Percentiles rank a stretch among this genome's conserved stretches.
These are phyloP conservation scores for Aureobasidium pullulans DNA, from an alignment of 2,329 filamentous ascomycete species.

Conservation along the genomic window DNA sequence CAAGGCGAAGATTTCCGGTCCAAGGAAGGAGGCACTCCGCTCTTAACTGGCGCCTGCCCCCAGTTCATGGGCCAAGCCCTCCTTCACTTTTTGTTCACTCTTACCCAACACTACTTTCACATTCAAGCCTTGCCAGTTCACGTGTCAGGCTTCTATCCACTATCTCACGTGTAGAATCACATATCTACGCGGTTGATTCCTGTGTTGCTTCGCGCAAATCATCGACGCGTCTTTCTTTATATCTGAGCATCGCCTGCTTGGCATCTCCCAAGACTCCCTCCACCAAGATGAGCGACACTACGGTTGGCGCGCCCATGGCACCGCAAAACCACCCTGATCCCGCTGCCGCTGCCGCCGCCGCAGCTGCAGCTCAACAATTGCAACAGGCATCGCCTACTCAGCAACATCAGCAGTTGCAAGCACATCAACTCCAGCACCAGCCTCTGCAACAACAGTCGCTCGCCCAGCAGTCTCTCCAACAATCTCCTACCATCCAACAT, in stretches of 20 bases:
- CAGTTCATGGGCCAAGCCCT: background rate
- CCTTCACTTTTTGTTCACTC: background rate
- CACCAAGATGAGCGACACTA: background rate
- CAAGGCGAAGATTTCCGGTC: no score
- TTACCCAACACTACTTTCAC: background rate
- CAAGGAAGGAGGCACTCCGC: no score
- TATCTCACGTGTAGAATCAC: background rate
- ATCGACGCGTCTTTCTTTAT: background rate
- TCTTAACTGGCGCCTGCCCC: background rate
- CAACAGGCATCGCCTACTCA: slow-evolving; percentile 4
- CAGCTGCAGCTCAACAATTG: slow-evolving; percentile 9
- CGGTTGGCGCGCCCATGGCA: background rate
- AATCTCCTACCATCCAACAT: slow-evolving; percentile 12
- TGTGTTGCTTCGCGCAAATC: background rate
- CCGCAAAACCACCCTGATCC: slow-evolving; percentile 5
- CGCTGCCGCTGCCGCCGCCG: slow-evolving; percentile 4
- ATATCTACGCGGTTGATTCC: background rate
- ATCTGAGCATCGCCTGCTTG: background rate
- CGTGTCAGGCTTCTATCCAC: background rate
- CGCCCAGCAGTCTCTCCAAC: slow-evolving; percentile 3
- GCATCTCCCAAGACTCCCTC: background rate
- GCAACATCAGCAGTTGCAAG: slow-evolving; percentile 10
- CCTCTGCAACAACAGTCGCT: slow-evolving; percentile 1
- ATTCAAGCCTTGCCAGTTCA: background rate
- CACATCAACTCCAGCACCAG: slow-evolving; percentile 4